Evolutionary conservation across 768 basidiomycete species (phyloP).

Genomic region (Agaricus blazei): DNA sequence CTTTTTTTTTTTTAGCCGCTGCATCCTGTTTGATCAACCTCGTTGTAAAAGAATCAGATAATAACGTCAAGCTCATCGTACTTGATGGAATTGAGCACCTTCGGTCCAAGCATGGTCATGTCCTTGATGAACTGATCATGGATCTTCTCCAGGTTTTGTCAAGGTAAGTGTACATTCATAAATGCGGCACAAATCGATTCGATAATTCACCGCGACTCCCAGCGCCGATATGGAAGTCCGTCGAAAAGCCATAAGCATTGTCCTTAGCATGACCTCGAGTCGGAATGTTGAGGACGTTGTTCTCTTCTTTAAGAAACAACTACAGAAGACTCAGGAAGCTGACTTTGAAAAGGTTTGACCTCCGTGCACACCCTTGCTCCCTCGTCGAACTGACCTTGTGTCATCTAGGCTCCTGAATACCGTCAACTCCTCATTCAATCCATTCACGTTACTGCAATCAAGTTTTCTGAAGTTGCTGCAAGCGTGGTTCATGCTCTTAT

Average conservation of each 20-base stretch:
- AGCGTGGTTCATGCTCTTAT: slow-evolving; percentile 91
- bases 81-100: slow-evolving; percentile 84
- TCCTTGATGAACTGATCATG: slow-evolving; percentile 90
- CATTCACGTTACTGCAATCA: slow-evolving; percentile 94
- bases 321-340: slow-evolving; percentile 88
- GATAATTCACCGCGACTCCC: not conserved
- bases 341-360: slow-evolving; percentile 82
- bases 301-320: slow-evolving; percentile 93
- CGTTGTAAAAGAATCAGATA: slow-evolving; percentile 93
- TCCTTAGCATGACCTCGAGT: slow-evolving; percentile 88
- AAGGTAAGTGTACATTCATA: slow-evolving; percentile 37
- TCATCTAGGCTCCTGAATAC: slow-evolving; percentile 81
- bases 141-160: slow-evolving; percentile 89
- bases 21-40: slow-evolving; percentile 86
- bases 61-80: slow-evolving; percentile 98
- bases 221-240: slow-evolving; percentile 97
- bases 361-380: not conserved
- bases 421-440: slow-evolving; percentile 95
- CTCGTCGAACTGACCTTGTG: not conserved
- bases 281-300: slow-evolving; percentile 97
- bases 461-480: slow-evolving; percentile 94
- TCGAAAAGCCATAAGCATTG: slow-evolving; percentile 84
- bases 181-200: not conserved
- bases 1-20: slow-evolving; percentile 50
- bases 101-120: slow-evolving; percentile 78